These are phyloP conservation scores for Pseudoneurospora amorphoporcata DNA, from an alignment of 495 filamentous ascomycete genomes.

Conservation along the genomic window DNA sequence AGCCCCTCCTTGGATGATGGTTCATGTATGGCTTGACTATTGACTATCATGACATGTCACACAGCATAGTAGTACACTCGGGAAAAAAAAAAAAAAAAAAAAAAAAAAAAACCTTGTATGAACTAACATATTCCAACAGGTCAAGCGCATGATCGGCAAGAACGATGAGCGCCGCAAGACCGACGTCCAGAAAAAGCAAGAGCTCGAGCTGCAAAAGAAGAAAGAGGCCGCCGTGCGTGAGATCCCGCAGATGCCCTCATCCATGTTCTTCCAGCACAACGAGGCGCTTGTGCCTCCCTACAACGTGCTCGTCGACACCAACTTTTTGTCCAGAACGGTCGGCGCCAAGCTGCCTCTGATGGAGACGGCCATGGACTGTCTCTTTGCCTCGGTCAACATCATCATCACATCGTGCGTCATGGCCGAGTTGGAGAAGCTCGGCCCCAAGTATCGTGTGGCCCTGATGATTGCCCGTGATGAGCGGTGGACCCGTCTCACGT, in stretches of 20 bases:
- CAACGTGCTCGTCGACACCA: slow-evolving; percentile 54
- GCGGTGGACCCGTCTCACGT: slow-evolving; percentile 71
- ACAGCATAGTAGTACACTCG: background rate
- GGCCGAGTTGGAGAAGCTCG: slow-evolving; percentile 81
- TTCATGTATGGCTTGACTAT: background rate
- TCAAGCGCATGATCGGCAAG: slow-evolving; percentile 53
- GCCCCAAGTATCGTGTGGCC: slow-evolving; percentile 79
- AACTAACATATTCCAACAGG: slow-evolving; percentile 24
- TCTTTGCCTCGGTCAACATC: slow-evolving; percentile 56
- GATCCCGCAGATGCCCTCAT: slow-evolving; percentile 69
- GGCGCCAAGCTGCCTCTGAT: slow-evolving; percentile 82
- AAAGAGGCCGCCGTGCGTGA: slow-evolving; percentile 51
- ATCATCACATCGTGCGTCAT: slow-evolving; percentile 63
- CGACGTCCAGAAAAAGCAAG: slow-evolving; percentile 45
- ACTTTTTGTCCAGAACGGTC: slow-evolving; percentile 87
- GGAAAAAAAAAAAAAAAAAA: no score
- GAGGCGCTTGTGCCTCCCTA: slow-evolving; percentile 63
- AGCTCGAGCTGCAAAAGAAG: slow-evolving; percentile 48
- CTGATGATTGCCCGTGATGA: slow-evolving; percentile 79
- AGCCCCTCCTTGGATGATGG: background rate
- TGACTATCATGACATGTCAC: background rate
- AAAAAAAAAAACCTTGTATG: no score
- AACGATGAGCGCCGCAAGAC: slow-evolving; percentile 51
- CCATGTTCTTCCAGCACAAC: slow-evolving; percentile 93
- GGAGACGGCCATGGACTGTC: slow-evolving; percentile 66